Conservation (phyloP, 495 filamentous ascomycete genomes). For the Podospora pseudoanserina region DNA sequence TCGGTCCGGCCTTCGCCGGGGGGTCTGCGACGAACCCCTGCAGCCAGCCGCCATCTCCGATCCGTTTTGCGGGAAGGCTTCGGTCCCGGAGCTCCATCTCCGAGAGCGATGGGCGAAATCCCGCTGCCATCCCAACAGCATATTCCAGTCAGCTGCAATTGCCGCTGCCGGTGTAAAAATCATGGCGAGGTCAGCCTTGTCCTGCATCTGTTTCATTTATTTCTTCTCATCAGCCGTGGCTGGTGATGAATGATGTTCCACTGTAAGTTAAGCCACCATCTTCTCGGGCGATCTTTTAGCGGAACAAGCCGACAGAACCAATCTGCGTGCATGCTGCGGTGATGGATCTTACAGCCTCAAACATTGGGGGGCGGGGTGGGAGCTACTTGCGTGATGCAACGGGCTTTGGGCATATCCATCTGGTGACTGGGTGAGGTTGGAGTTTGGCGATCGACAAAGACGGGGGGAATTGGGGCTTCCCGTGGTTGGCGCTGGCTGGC, state of each 20-base stretch:
- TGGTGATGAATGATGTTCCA: not conserved
- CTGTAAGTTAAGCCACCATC: not conserved
- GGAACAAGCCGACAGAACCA: not conserved
- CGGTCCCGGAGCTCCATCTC: not conserved
- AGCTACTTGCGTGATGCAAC: not conserved
- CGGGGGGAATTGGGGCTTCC: not conserved
- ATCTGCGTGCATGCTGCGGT: not conserved
- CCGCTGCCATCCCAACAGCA: too few relatives aligned
- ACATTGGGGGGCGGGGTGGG: not conserved
- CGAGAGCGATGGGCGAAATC: not conserved
- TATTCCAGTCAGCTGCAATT: not conserved
- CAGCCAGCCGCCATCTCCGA: not conserved
- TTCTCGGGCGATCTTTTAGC: not conserved
- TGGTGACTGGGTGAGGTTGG: not conserved
- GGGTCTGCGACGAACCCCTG: not conserved
- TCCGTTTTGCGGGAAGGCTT: not conserved
- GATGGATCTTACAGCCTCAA: not conserved
- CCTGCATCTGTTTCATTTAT: not conserved
- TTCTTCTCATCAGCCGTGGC: not conserved
- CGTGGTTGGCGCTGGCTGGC: not conserved
- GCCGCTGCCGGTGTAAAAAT: not conserved
- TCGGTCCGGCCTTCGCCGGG: not conserved
- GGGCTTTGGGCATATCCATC: not conserved
- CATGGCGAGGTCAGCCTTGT: not conserved
- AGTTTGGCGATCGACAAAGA: not conserved